phyloP scores from a whole-genome alignment of 1,284 basidiomycete species.

The Irpex sp. region DNA sequence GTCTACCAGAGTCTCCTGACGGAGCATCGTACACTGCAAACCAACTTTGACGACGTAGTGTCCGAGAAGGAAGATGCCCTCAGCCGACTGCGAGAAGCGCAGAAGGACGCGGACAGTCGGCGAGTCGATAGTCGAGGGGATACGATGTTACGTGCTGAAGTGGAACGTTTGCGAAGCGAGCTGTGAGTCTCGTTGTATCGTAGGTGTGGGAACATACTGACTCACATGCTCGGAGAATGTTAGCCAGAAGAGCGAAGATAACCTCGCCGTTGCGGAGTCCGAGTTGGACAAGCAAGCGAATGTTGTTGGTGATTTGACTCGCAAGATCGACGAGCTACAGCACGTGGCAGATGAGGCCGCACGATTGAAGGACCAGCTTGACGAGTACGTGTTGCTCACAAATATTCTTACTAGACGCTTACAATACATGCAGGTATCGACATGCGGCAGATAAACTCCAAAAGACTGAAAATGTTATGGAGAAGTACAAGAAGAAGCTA shows the following conservation, averaged over 20 bases:
- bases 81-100: constrained; percentile 52
- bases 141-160: constrained; percentile 69
- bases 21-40: constrained; percentile 72
- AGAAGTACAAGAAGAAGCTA: constrained; percentile 98
- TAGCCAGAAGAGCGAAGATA: constrained; percentile 90
- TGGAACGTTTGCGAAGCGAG: constrained; percentile 74
- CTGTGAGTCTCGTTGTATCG: constrained; percentile 55
- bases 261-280: constrained; percentile 73
- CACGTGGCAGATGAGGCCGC: constrained; percentile 71
- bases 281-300: constrained; percentile 76
- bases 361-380: constrained; percentile 88
- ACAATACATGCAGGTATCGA: constrained; percentile 54
- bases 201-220: background rate
- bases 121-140: constrained; percentile 67
- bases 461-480: constrained; percentile 96
- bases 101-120: constrained; percentile 50
- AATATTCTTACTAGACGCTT: background rate
- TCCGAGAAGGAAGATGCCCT: constrained; percentile 74
- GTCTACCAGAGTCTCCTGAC: constrained; percentile 74
- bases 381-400: constrained; percentile 63
- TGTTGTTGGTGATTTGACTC: constrained; percentile 69
- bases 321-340: constrained; percentile 82
- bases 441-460: constrained; percentile 89
- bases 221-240: constrained; percentile 29
- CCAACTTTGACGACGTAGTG: constrained; percentile 61